These are phyloP conservation scores for Podospora bellae-mahoneyi DNA, from an alignment of 495 filamentous ascomycete genomes.

Conservation along the genomic window DNA sequence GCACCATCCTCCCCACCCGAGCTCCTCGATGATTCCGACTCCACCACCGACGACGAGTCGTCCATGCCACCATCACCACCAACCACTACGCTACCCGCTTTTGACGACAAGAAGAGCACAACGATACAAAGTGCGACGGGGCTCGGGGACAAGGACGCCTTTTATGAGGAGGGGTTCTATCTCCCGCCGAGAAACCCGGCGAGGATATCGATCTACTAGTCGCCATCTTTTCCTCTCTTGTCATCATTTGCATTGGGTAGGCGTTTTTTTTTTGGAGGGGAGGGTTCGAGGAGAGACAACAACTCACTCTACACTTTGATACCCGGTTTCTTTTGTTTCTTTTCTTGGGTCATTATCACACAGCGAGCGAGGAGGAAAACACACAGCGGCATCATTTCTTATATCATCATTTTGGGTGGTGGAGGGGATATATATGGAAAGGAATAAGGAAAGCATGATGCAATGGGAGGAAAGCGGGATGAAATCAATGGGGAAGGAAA, in stretches of 20 bases:
- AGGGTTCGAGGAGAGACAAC: no score
- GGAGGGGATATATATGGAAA: background rate
- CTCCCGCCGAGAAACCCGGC: slow-evolving; percentile 48
- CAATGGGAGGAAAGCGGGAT: background rate
- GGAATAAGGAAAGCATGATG: background rate
- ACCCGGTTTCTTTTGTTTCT: no score
- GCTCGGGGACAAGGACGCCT: slow-evolving; percentile 44
- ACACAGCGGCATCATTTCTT: slow-evolving; percentile 1
- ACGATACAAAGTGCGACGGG: slow-evolving; percentile 22
- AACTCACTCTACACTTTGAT: no score
- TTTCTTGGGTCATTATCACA: no score
- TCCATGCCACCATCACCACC: slow-evolving; percentile 84
- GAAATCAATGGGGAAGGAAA: background rate
- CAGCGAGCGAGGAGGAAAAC: background rate
- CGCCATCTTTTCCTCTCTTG: background rate
- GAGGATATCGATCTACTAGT: slow-evolving; percentile 48
- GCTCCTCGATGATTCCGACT: slow-evolving; percentile 66
- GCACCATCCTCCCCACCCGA: slow-evolving; percentile 54
- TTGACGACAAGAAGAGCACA: slow-evolving; percentile 61
- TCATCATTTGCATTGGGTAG: no score
- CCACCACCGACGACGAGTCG: slow-evolving; percentile 64
- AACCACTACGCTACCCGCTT: slow-evolving; percentile 58
- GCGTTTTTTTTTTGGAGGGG: background rate
- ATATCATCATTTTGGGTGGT: background rate
- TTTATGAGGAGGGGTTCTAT: slow-evolving; percentile 62